A percentile compares a stretch with the other conserved stretches of the same genome.
Conservation (phyloP, 2,329 filamentous ascomycete species). For the Alternaria sp. region DNA sequence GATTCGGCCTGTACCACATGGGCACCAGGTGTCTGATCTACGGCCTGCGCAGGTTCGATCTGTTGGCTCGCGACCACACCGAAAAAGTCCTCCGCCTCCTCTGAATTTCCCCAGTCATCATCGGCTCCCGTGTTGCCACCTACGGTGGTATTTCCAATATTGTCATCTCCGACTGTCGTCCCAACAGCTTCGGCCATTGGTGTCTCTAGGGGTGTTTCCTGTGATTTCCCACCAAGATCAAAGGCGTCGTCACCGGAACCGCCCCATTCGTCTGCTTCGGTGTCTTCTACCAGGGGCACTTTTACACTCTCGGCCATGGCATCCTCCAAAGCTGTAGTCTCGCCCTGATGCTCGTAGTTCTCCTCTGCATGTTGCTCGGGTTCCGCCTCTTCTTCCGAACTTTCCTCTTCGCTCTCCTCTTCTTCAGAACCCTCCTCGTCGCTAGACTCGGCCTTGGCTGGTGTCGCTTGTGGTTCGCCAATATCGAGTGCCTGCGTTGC, state of each 20-base stretch:
- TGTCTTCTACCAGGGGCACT: slow-evolving; percentile 54
- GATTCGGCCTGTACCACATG: slow-evolving; percentile 28
- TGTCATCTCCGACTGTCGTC: slow-evolving; percentile 43
- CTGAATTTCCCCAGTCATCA: slow-evolving; percentile 48
- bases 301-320: slow-evolving; percentile 55
- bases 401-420: slow-evolving; percentile 48
- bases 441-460: slow-evolving; percentile 11
- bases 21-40: slow-evolving; percentile 30
- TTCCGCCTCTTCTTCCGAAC: slow-evolving; percentile 18
- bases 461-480: slow-evolving; percentile 4
- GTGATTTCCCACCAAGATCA: slow-evolving; percentile 38
- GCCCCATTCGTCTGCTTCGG: slow-evolving; percentile 51
- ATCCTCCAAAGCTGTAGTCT: slow-evolving; percentile 56
- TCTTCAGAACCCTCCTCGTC: slow-evolving; percentile 27
- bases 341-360: slow-evolving; percentile 59
- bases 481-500: slow-evolving; percentile 34
- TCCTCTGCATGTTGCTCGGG: slow-evolving; percentile 37
- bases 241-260: slow-evolving; percentile 41
- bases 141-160: slow-evolving; percentile 42
- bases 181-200: slow-evolving; percentile 39
- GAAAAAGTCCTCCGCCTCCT: slow-evolving; percentile 48
- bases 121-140: slow-evolving; percentile 43
- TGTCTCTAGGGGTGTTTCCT: slow-evolving; percentile 35
- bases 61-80: slow-evolving; percentile 22
- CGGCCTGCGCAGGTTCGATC: slow-evolving; percentile 27